A percentile compares a stretch with the other conserved stretches of the same genome.
phyloP scores from a whole-genome alignment of 2,329 filamentous ascomycete species.

The Diaporthe sp. region DNA sequence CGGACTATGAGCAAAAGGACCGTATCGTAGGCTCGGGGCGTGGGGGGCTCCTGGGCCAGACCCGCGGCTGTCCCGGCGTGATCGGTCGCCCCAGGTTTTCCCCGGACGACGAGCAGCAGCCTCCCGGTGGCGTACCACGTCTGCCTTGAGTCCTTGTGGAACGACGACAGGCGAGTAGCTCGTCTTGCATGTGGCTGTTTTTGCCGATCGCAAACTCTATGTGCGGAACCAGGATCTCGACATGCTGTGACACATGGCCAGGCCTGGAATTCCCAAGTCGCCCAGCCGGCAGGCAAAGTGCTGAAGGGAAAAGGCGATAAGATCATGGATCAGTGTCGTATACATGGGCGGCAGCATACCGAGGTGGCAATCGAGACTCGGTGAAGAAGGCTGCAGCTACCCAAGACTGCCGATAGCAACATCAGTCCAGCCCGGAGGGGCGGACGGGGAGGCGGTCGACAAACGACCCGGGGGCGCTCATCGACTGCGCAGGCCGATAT shows the following conservation, averaged over 20 bases:
- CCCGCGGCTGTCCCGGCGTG: conserved; percentile 1
- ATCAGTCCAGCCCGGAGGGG: background rate
- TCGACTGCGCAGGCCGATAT: conserved; percentile 19
- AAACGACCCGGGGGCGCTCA: background rate
- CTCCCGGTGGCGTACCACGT: conserved; percentile 22
- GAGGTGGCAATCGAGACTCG: conserved; percentile 31
- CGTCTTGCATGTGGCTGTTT: conserved; percentile 20
- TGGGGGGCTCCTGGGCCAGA: conserved; percentile 29
- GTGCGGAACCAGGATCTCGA: conserved; percentile 20
- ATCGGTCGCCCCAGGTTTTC: conserved; percentile 19
- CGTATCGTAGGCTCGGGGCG: conserved; percentile 1
- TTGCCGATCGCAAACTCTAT: conserved; percentile 9
- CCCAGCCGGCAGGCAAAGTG: conserved; percentile 17
- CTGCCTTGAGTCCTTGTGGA: conserved; percentile 18
- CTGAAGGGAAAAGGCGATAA: background rate
- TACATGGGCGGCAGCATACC: conserved; percentile 20
- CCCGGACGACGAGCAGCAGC: conserved; percentile 11
- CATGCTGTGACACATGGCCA: conserved; percentile 24
- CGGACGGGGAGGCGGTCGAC: background rate
- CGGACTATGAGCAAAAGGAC: conserved; percentile 15
- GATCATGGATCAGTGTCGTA: conserved; percentile 6
- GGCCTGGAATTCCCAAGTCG: background rate
- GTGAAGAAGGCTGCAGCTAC: conserved; percentile 33
- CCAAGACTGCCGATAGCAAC: conserved; percentile 14
- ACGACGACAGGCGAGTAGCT: conserved; percentile 26